Conservation (phyloP, 441 rosid genomes). For the Manihot esculenta region DNA sequence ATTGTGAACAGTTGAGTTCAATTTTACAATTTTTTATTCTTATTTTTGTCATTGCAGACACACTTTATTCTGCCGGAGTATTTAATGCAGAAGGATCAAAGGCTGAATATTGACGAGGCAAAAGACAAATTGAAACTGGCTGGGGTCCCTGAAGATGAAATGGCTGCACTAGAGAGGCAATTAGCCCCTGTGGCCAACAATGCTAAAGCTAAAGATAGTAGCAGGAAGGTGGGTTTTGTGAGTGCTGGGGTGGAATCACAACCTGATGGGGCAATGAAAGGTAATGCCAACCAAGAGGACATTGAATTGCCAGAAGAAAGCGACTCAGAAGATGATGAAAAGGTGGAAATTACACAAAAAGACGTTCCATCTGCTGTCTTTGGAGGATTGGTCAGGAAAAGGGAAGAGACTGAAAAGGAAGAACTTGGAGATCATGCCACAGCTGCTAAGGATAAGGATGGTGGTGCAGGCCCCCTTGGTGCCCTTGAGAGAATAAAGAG, state of each 20-base stretch:
- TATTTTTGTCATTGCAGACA: constrained; percentile 44
- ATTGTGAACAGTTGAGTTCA: background rate
- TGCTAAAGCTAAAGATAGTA: constrained; percentile 39
- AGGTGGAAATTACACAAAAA: constrained; percentile 70
- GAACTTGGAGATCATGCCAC: constrained; percentile 25
- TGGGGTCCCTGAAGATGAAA: constrained; percentile 80
- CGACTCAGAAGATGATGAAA: constrained; percentile 71
- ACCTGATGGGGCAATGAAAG: constrained; percentile 45
- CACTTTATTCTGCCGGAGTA: constrained; percentile 85
- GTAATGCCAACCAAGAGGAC: constrained; percentile 60
- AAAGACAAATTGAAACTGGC: constrained; percentile 84
- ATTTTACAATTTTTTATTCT: background rate
- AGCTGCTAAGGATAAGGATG: constrained; percentile 30
- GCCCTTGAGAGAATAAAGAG: constrained; percentile 88
- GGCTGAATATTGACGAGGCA: constrained; percentile 71
- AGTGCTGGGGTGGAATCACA: constrained; percentile 81
- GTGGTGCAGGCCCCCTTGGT: constrained; percentile 51
- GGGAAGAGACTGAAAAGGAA: constrained; percentile 45
- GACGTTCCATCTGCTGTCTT: constrained; percentile 86
- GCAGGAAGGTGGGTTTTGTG: constrained; percentile 73
- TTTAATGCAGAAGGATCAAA: constrained; percentile 85
- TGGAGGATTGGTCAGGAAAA: constrained; percentile 75
- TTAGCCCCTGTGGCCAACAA: constrained; percentile 51
- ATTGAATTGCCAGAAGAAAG: constrained; percentile 84
- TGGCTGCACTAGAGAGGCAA: constrained; percentile 93